Base-by-base conservation (phyloP, 1,284 basidiomycete genomes). In the Trichosporon inkin region DNA sequence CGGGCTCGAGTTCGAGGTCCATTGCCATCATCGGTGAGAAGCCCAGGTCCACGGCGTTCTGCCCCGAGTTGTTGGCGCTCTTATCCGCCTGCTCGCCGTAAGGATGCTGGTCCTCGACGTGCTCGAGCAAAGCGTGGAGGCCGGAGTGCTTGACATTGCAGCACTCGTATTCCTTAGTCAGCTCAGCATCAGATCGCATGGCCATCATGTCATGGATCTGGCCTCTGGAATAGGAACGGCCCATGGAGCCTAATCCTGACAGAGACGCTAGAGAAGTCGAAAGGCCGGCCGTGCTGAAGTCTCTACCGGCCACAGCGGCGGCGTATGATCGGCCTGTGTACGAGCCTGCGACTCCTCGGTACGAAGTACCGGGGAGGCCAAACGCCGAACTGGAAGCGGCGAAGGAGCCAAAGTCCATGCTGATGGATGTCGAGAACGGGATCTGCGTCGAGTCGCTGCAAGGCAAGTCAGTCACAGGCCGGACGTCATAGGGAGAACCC, bases 41-140 rank as follows among this genome's bases (percentile, higher is more conserved):
- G 8, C 64, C 64, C 17, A 55, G 65, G 55, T 61, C 60, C 6
- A 63, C 64, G 38, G 63, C 66, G 57, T 70, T 69, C 1, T 68
- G 59, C 22, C 73, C 73, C 6, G 61, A 54, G 63, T 49, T 49
- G 19, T 49, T 49, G 28, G 44, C 44, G 10, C 44, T 49, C 14
- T 24, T 49, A 22, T 13, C 28, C 13, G 24, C 28, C 28, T 28
- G 44, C 3, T 49, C 44, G 10, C 44, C 44, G 8, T 70, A 71
- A 11, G 73, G 73, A 59, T 76, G 75, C 37, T 67, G 67, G 51
- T 77, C 75, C 57, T 77, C 75, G 37, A 77, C 73, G 51, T 77
- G 75, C 58, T 77, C 75, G 35, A 76, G 60, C 16, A 77, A 59
- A 8, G 67, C 72, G 55, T 77, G 75, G n/a, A 77, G 60, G 3